These are phyloP conservation scores for Kluyveromyces wickerhamii DNA, from an alignment of 805 yeast species.

Conservation along the genomic window DNA sequence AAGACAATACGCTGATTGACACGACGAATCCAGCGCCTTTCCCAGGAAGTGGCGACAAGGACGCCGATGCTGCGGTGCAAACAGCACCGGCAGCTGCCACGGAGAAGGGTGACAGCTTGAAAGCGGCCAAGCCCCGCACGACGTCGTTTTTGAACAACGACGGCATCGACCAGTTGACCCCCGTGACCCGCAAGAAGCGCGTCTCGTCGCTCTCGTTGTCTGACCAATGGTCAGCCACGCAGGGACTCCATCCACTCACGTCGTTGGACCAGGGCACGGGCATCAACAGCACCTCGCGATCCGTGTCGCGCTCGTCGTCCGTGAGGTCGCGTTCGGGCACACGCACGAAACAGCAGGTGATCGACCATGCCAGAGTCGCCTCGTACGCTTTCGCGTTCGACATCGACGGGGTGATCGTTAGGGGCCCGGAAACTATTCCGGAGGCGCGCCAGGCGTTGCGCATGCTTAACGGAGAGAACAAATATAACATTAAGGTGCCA, in stretches of 20 bases:
- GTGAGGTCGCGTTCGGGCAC: slow-evolving; percentile 6
- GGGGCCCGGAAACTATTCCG: slow-evolving; percentile 79
- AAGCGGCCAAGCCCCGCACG: slow-evolving; percentile 18
- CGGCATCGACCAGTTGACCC: slow-evolving; percentile 61
- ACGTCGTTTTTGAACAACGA: slow-evolving; percentile 60
- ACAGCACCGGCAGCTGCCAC: neutral
- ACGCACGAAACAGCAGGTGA: slow-evolving; percentile 34
- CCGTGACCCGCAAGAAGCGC: slow-evolving; percentile 51
- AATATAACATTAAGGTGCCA: slow-evolving; percentile 71
- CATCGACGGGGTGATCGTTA: slow-evolving; percentile 83
- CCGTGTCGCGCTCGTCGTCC: slow-evolving; percentile 7
- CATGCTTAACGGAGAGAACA: slow-evolving; percentile 68
- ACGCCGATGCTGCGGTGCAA: neutral
- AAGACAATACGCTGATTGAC: slow-evolving; percentile 6
- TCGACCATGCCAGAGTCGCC: slow-evolving; percentile 68
- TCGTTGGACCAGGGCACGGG: slow-evolving; percentile 11
- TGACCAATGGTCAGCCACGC: slow-evolving; percentile 50
- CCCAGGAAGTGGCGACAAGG: slow-evolving; percentile 6
- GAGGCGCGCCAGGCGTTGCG: slow-evolving; percentile 68
- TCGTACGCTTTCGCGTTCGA: slow-evolving; percentile 88
- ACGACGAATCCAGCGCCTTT: slow-evolving; percentile 10
- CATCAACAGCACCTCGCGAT: slow-evolving; percentile 7
- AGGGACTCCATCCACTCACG: slow-evolving; percentile 23
- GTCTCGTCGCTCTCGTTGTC: slow-evolving; percentile 61
- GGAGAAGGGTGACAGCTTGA: slow-evolving; percentile 7